Evolutionary conservation across 2,329 filamentous ascomycete genomes (phyloP).

Genomic region (Xylaria sp.): DNA sequence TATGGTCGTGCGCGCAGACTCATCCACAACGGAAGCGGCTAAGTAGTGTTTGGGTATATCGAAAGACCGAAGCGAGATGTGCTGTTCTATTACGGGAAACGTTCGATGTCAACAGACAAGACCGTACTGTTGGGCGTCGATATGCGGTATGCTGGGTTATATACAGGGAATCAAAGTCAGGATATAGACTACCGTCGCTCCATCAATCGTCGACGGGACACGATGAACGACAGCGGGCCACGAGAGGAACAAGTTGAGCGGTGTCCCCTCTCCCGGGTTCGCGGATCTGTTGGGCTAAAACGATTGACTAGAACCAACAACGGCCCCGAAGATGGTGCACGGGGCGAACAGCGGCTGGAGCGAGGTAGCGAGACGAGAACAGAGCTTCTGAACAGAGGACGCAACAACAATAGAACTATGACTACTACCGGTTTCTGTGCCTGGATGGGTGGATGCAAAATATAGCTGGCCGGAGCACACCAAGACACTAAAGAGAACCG

Average conservation of each 20-base stretch:
- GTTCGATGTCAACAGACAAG: neutral
- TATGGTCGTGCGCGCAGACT: neutral
- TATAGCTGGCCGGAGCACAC: neutral
- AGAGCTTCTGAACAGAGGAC: constrained; percentile 2
- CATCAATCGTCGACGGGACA: neutral
- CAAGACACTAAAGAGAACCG: neutral
- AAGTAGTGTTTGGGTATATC: constrained; percentile 11
- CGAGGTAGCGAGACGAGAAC: neutral
- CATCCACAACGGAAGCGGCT: constrained; percentile 3
- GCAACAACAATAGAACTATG: neutral
- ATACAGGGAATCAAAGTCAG: constrained; percentile 2
- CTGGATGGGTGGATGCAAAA: neutral
- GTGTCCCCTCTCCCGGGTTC: neutral
- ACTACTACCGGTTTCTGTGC: neutral
- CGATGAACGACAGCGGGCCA: neutral
- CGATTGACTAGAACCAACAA: constrained; percentile 17
- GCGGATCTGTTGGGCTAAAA: constrained; percentile 14
- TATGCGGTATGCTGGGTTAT: constrained; percentile 4
- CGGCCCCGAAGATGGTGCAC: neutral
- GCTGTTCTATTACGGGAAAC: neutral
- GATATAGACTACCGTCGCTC: neutral
- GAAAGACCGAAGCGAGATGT: neutral
- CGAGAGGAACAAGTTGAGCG: constrained; percentile 5
- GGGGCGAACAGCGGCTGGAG: neutral
- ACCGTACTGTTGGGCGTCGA: neutral